Conservation (phyloP, 2,329 filamentous ascomycete genomes). For the Monilinia vaccinii-corymbosi region DNA sequence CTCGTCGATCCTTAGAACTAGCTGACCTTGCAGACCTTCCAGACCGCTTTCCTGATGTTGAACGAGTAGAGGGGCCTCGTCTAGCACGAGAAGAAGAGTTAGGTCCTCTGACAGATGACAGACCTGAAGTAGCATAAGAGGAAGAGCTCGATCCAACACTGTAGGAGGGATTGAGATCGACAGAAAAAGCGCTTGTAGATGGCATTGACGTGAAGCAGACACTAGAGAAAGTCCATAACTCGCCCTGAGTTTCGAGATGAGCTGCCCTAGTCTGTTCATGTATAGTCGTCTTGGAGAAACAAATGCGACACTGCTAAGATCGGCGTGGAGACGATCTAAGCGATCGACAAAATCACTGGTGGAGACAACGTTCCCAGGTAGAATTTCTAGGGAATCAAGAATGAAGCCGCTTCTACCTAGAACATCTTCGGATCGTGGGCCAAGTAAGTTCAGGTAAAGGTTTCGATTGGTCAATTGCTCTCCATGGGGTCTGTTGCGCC, state of each 20-base stretch:
- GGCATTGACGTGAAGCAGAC: neutral
- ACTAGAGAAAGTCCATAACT: neutral
- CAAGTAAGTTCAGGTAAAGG: constrained; percentile 25
- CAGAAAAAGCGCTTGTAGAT: neutral
- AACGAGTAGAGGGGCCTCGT: constrained; percentile 3
- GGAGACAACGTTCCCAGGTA: constrained; percentile 22
- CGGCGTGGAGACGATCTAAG: constrained; percentile 7
- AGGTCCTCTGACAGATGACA: neutral
- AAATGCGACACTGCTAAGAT: neutral
- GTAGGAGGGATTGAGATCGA: constrained; percentile 10
- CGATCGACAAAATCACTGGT: constrained; percentile 16
- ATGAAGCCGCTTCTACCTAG: constrained; percentile 21
- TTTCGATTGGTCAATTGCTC: constrained; percentile 24
- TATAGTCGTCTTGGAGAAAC: constrained; percentile 2
- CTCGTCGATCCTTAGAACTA: constrained; percentile 19
- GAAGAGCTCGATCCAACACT: neutral
- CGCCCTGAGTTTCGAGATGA: constrained; percentile 2
- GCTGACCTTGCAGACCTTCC: constrained; percentile 14
- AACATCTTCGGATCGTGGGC: constrained; percentile 13
- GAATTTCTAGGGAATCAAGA: constrained; percentile 21
- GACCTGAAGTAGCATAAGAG: neutral
- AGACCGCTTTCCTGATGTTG: constrained; percentile 14
- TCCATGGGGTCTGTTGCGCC: constrained; percentile 16
- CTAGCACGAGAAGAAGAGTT: constrained; percentile 1
- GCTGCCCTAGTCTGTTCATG: neutral